Evolutionary conservation across 2,329 filamentous ascomycete genomes (phyloP).

Genomic region (Neurospora crassa): DNA sequence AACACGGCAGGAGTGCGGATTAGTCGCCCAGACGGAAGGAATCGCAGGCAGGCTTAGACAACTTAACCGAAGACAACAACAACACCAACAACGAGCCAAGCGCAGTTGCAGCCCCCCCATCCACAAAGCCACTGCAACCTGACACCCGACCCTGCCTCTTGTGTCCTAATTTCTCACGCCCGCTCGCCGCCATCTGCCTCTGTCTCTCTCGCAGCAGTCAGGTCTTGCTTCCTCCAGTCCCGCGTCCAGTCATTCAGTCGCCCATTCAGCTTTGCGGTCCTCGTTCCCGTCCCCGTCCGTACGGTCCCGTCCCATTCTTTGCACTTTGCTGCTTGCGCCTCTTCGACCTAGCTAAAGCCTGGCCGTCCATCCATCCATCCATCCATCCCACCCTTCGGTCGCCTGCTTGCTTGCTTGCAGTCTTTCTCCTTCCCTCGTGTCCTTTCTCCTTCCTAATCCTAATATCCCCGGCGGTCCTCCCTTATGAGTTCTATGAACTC

Average conservation of each 20-base stretch:
- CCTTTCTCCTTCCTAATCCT: constrained; percentile 25
- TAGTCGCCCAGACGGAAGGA: not conserved
- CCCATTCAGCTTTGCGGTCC: constrained; percentile 1
- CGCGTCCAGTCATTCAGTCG: not conserved
- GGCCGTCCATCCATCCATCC: constrained; percentile 5
- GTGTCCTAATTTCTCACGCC: constrained; percentile 15
- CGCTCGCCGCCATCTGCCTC: not conserved
- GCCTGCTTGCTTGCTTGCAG: constrained; percentile 20
- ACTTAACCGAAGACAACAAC: too few relatives aligned
- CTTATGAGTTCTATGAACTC: constrained; percentile 73
- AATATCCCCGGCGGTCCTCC: constrained; percentile 16
- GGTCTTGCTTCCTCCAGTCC: not conserved
- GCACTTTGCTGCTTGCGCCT: not conserved
- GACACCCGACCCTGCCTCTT: not conserved
- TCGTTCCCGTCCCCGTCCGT: not conserved
- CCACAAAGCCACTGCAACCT: constrained; percentile 1
- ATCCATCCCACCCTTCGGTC: constrained; percentile 11
- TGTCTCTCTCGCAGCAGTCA: not conserved
- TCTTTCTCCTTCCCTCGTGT: constrained; percentile 18
- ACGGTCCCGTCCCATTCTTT: not conserved
- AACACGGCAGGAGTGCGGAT: not conserved
- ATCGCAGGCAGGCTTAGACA: not conserved
- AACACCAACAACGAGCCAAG: constrained; percentile 4
- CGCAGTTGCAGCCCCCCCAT: constrained; percentile 7
- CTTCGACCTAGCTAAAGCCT: not conserved